phyloP scores from a whole-genome alignment of 2,329 filamentous ascomycete species.

The Orbilia blumenaviensis region DNA sequence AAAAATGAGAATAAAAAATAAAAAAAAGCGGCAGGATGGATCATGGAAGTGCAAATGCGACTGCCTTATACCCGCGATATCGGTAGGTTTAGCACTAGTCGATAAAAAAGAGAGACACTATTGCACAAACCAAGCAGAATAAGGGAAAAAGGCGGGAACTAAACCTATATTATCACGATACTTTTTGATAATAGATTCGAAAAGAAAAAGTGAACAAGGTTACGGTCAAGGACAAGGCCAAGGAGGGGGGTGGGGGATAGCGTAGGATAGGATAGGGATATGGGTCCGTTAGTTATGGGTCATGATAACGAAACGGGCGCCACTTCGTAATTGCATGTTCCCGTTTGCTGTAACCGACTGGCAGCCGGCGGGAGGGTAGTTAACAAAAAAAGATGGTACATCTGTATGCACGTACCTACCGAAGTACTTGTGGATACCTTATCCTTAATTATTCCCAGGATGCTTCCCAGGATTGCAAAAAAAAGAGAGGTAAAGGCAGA shows the following conservation, averaged over 20 bases:
- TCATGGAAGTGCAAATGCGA: not conserved
- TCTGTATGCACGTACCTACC: not conserved
- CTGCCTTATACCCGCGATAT: not conserved
- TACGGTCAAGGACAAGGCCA: no score
- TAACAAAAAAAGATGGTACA: no score
- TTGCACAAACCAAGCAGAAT: not conserved
- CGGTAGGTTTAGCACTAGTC: not conserved
- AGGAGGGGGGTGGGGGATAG: not conserved
- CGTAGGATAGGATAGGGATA: not conserved
- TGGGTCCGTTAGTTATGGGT: not conserved
- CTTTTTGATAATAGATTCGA: conserved; percentile 12
- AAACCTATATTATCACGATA: conserved; percentile 17
- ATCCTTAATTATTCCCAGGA: no score
- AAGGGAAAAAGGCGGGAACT: not conserved
- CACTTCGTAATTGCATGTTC: conserved; percentile 14
- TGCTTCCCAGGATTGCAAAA: not conserved
- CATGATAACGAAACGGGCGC: not conserved
- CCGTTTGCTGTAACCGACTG: conserved; percentile 1
- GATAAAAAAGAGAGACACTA: not conserved
- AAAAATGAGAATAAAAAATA: no score
- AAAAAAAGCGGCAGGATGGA: not conserved
- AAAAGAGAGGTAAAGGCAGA: not conserved
- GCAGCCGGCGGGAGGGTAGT: no score
- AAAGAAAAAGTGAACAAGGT: not conserved
- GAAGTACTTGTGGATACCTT: not conserved